phyloP scores from a whole-genome alignment of 2,329 filamentous ascomycete species.

The Aspergillus costaricaensis region DNA sequence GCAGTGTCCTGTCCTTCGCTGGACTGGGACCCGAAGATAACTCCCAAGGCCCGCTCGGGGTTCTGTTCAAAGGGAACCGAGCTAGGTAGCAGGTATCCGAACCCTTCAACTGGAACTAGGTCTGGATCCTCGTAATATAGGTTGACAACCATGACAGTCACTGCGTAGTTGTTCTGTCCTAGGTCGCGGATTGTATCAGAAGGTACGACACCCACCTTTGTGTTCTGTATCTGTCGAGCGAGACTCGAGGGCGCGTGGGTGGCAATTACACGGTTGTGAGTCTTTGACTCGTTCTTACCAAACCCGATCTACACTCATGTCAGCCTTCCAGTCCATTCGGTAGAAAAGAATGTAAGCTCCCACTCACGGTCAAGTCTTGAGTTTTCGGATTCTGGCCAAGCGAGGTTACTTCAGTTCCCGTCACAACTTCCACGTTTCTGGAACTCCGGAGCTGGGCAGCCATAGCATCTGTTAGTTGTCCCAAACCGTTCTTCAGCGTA shows the following conservation, averaged over 20 bases:
- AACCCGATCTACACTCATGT: constrained; percentile 20
- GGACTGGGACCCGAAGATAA: constrained; percentile 83
- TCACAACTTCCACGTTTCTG: constrained; percentile 63
- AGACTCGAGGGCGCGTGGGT: constrained; percentile 34
- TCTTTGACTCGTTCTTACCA: constrained; percentile 9
- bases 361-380: constrained; percentile 28
- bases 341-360: background rate
- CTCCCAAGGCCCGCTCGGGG: constrained; percentile 80
- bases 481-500: constrained; percentile 59
- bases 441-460: constrained; percentile 52
- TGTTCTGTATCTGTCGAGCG: constrained; percentile 25
- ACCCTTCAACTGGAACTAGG: constrained; percentile 69
- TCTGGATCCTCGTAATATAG: constrained; percentile 72
- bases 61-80: constrained; percentile 71
- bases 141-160: constrained; percentile 90
- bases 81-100: constrained; percentile 89
- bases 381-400: constrained; percentile 38
- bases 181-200: constrained; percentile 26
- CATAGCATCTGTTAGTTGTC: constrained; percentile 60
- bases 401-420: constrained; percentile 50
- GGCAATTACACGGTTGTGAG: constrained; percentile 37
- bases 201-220: constrained; percentile 13
- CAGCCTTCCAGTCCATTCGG: background rate
- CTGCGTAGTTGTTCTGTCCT: constrained; percentile 56
- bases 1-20: constrained; percentile 58